Evolutionary conservation across 495 filamentous ascomycete species (phyloP).

Genomic region (Hypoxylon fuscum): DNA sequence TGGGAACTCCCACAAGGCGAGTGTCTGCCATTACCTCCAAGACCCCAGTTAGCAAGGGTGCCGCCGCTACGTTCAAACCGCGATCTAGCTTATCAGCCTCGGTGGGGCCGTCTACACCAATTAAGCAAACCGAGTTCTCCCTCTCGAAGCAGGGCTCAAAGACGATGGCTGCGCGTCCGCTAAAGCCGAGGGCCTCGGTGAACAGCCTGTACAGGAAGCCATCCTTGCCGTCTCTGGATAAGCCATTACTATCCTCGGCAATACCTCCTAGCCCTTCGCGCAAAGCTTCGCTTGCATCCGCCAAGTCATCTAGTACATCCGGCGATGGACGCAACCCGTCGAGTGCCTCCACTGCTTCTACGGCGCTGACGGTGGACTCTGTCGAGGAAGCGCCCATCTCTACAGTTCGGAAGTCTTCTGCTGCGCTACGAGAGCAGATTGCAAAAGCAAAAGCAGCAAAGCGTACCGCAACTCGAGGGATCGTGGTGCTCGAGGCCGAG

Average conservation of each 20-base stretch:
- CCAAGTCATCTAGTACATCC: slow-evolving; percentile 59
- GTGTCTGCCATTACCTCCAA: slow-evolving; percentile 38
- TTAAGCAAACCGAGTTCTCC: slow-evolving; percentile 45
- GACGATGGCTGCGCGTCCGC: slow-evolving; percentile 56
- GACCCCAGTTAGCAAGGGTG: slow-evolving; percentile 20
- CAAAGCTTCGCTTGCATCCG: slow-evolving; percentile 52
- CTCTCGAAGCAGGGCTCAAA: slow-evolving; percentile 58
- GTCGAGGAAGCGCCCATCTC: slow-evolving; percentile 44
- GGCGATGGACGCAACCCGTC: slow-evolving; percentile 54
- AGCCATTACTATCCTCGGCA: slow-evolving; percentile 45
- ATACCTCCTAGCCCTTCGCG: slow-evolving; percentile 39
- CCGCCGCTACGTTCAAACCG: slow-evolving; percentile 8
- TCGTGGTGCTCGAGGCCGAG: slow-evolving; percentile 47
- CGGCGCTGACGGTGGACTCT: slow-evolving; percentile 50
- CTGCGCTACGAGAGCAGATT: slow-evolving; percentile 86
- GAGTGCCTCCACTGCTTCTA: slow-evolving; percentile 50
- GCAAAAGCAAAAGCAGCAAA: slow-evolving; percentile 91
- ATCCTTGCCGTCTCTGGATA: slow-evolving; percentile 52
- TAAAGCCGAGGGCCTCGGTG: slow-evolving; percentile 65
- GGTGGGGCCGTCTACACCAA: slow-evolving; percentile 48
- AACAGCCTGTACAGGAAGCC: slow-evolving; percentile 65
- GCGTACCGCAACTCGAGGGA: slow-evolving; percentile 62
- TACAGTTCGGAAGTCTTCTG: slow-evolving; percentile 70
- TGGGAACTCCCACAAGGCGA: slow-evolving; percentile 46
- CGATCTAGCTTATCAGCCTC: slow-evolving; percentile 33